Conservation (phyloP, 208 protist species). For the Trypanosoma congolense region DNA sequence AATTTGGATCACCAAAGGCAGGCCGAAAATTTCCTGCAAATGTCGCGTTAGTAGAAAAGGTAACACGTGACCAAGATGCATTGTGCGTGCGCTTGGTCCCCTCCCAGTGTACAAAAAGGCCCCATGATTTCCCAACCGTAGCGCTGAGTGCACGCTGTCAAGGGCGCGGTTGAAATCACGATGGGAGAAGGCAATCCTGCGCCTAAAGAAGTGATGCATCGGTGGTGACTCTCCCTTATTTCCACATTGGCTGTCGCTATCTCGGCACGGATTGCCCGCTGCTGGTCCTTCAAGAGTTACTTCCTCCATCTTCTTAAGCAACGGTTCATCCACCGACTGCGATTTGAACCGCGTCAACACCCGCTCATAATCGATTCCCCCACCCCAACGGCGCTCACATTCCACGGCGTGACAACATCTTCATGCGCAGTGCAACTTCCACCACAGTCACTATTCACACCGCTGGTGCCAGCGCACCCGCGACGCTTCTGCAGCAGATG, state of each 20-base stretch:
- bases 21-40: slow-evolving; percentile 97
- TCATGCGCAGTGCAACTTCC: neutral
- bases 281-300: slow-evolving; percentile 15
- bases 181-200: slow-evolving; percentile 97
- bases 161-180: slow-evolving; percentile 94
- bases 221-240: neutral
- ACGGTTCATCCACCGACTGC: slow-evolving; percentile 44
- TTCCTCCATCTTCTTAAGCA: slow-evolving; percentile 29
- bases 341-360: slow-evolving; percentile 78
- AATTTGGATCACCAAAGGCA: slow-evolving; percentile 99
- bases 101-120: slow-evolving; percentile 99
- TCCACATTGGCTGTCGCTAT: neutral
- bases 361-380: slow-evolving; percentile 80
- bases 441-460: neutral
- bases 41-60: slow-evolving; percentile 98
- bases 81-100: slow-evolving; percentile 93
- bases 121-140: slow-evolving; percentile 50
- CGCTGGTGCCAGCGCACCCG: neutral
- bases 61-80: slow-evolving; percentile 99
- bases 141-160: slow-evolving; percentile 67
- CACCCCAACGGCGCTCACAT: slow-evolving; percentile 62
- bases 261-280: too few species aligned
- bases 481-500: too few species aligned
- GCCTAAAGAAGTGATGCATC: slow-evolving; percentile 91
- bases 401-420: slow-evolving; percentile 75